Conservation (phyloP, 345 rosid genomes). For the Laguncularia racemosa region DNA sequence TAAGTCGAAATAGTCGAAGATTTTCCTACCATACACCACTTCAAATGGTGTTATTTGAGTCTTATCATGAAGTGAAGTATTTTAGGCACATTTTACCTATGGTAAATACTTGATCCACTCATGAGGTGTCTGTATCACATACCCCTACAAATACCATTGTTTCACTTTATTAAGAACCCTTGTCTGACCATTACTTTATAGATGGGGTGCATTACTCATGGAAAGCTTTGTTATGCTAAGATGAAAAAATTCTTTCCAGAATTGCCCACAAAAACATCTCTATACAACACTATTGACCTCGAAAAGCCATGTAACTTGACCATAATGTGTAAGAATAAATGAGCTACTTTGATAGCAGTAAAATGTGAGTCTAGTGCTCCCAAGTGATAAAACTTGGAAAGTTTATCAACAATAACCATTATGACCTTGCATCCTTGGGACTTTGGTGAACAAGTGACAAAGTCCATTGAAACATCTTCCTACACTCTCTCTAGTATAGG, state of each 20-base stretch:
- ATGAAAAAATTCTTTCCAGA: background rate
- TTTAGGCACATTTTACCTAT: background rate
- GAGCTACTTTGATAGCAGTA: background rate
- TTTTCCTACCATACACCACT: too few relatives aligned
- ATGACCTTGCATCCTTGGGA: background rate
- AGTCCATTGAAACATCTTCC: background rate
- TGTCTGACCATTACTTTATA: background rate
- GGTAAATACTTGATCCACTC: background rate
- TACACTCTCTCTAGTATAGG: background rate
- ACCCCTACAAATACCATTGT: background rate
- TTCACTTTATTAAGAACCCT: background rate
- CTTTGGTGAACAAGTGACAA: background rate
- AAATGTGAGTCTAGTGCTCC: background rate
- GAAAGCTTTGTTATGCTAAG: background rate
- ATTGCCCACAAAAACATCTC: background rate
- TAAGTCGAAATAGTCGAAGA: too few relatives aligned
- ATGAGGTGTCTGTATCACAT: background rate
- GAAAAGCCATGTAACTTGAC: background rate
- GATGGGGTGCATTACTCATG: background rate
- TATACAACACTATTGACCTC: background rate
- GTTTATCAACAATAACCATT: background rate
- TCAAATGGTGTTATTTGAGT: too few relatives aligned
- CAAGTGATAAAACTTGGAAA: background rate
- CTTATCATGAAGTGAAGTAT: background rate
- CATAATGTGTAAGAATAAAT: background rate